A percentile compares a stretch with the other conserved stretches of the same genome.
These are phyloP conservation scores for Sophora flavescens DNA, from an alignment of 306 rosid species.

Conservation along the genomic window DNA sequence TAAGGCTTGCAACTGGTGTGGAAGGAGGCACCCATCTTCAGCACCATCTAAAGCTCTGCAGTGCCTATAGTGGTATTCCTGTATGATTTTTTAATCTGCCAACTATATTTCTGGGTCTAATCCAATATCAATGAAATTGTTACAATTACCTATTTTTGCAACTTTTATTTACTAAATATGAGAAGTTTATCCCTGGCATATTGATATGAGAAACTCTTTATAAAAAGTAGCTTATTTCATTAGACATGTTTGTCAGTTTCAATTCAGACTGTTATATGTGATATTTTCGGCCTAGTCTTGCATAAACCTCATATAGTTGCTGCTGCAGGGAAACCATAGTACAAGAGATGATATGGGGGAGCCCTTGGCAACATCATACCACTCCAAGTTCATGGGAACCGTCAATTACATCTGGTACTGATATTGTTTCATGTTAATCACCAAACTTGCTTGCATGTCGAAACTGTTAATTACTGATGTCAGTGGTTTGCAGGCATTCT, in stretches of 20 bases:
- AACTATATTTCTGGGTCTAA: background rate
- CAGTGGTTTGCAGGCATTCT: slow-evolving; percentile 65
- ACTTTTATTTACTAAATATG: slow-evolving; percentile 22
- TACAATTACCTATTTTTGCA: slow-evolving; percentile 13
- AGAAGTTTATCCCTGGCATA: slow-evolving; percentile 27
- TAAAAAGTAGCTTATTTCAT: background rate
- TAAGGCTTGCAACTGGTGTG: slow-evolving; percentile 80
- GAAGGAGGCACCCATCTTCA: slow-evolving; percentile 63
- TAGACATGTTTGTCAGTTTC: slow-evolving; percentile 29
- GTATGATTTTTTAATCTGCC: slow-evolving; percentile 57
- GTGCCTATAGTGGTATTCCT: slow-evolving; percentile 81
- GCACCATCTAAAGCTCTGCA: slow-evolving; percentile 77
- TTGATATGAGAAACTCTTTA: background rate
- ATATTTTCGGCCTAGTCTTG: slow-evolving; percentile 35
- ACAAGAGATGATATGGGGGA: slow-evolving; percentile 86
- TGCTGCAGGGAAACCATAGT: slow-evolving; percentile 70
- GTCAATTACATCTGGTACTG: slow-evolving; percentile 95
- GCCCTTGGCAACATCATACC: slow-evolving; percentile 94
- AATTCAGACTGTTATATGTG: slow-evolving; percentile 16
- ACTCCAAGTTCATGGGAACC: slow-evolving; percentile 94
- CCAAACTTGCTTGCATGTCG: slow-evolving; percentile 22
- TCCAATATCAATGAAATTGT: slow-evolving; percentile 19
- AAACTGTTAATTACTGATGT: slow-evolving; percentile 39
- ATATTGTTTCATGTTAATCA: slow-evolving; percentile 22
- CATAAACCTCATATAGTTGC: slow-evolving; percentile 17